These are phyloP conservation scores for Ceratobasidium sp. DNA, from an alignment of 1,284 basidiomycete genomes.

Conservation along the genomic window DNA sequence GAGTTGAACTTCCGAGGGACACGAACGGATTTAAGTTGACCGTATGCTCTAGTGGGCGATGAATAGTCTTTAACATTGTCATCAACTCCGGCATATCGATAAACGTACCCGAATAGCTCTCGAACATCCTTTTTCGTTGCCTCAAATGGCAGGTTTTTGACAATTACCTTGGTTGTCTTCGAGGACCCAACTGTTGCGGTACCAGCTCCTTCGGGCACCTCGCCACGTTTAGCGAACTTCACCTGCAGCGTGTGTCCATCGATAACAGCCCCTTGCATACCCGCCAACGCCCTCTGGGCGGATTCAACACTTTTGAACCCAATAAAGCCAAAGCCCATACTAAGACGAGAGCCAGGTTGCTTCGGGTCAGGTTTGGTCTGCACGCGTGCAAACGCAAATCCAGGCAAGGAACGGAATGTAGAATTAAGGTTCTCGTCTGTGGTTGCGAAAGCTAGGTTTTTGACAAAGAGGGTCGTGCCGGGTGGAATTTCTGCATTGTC, in stretches of 20 bases:
- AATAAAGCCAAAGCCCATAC: constrained; percentile 97
- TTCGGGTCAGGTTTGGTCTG: constrained; percentile 93
- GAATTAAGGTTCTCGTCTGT: constrained; percentile 77
- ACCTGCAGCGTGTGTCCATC: constrained; percentile 90
- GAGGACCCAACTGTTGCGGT: constrained; percentile 55
- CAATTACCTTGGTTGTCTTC: constrained; percentile 87
- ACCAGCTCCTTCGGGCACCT: constrained; percentile 56
- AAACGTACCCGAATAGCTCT: constrained; percentile 82
- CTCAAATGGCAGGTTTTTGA: constrained; percentile 99
- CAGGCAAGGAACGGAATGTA: constrained; percentile 81
- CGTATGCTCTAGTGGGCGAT: constrained; percentile 74
- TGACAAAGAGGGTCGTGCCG: constrained; percentile 91
- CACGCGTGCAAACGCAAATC: constrained; percentile 88
- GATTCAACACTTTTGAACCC: constrained; percentile 84
- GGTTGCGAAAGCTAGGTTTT: constrained; percentile 94
- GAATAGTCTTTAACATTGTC: constrained; percentile 6
- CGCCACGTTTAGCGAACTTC: constrained; percentile 75
- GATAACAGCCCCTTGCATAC: constrained; percentile 83
- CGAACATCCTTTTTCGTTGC: constrained; percentile 92
- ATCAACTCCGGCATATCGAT: background rate
- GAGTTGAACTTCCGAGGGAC: constrained; percentile 89
- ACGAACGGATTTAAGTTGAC: constrained; percentile 90
- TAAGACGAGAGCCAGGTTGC: constrained; percentile 66
- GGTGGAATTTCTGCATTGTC: constrained; percentile 62
- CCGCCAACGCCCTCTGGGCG: constrained; percentile 80